These are phyloP conservation scores for Chlamydomonas sp. DNA, from an alignment of 139 green algal species.

Conservation along the genomic window DNA sequence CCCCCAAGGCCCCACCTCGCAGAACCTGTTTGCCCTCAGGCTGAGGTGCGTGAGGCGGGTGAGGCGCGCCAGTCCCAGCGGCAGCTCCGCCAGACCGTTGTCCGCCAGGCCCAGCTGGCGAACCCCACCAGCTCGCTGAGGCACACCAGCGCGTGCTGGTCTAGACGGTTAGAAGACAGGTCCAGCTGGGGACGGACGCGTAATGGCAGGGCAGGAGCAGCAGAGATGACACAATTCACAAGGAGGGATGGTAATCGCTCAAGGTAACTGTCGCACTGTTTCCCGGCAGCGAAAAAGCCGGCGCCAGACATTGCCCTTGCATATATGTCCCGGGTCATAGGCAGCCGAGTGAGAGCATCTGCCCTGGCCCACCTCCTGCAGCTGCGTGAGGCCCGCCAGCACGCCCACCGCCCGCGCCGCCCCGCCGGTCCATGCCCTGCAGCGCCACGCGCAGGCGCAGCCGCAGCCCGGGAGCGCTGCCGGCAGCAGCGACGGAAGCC, in stretches of 20 bases:
- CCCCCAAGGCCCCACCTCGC: neutral
- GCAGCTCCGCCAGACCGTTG: constrained; percentile 27
- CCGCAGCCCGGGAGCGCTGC: too few species aligned
- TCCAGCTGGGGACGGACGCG: neutral
- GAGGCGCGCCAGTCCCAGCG: constrained; percentile 2
- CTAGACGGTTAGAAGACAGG: constrained; percentile 23
- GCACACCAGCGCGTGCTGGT: constrained; percentile 16
- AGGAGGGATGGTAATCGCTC: neutral
- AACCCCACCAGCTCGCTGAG: constrained; percentile 14
- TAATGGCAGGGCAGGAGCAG: neutral
- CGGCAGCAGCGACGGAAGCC: neutral
- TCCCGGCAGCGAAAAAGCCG: neutral
- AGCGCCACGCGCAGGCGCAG: neutral
- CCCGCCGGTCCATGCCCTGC: neutral
- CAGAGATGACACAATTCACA: neutral
- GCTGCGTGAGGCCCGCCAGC: neutral
- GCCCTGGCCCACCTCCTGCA: neutral
- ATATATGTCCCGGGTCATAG: too few species aligned
- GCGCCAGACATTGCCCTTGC: neutral
- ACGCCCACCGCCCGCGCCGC: constrained; percentile 9
- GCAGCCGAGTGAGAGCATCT: too few species aligned
- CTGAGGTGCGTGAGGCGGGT: constrained; percentile 3
- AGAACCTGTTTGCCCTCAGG: constrained; percentile 23
- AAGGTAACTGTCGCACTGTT: neutral
- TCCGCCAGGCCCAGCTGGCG: constrained; percentile 7